Conservation (phyloP, 768 basidiomycete species). For the Cystofilobasidium bisporidii region DNA sequence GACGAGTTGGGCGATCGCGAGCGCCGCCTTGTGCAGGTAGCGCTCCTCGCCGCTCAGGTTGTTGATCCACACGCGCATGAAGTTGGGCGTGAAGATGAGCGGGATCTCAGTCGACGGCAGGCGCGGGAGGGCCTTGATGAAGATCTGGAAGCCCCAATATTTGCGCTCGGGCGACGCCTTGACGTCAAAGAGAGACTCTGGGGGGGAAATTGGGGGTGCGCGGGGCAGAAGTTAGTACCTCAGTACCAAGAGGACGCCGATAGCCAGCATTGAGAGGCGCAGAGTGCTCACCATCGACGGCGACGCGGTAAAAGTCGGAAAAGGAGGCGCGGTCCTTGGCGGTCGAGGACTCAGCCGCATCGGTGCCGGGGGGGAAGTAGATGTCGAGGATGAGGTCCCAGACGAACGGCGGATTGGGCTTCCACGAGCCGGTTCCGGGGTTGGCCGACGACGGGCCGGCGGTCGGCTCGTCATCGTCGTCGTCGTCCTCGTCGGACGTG, state of each 20-base stretch:
- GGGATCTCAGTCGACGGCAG: constrained; percentile 59
- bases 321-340: constrained; percentile 52
- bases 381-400: constrained; percentile 76
- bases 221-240: too few relatives aligned
- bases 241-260: too few relatives aligned
- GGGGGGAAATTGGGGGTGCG: not conserved
- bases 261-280: not conserved
- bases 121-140: constrained; percentile 65
- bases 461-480: constrained; percentile 44
- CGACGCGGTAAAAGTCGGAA: constrained; percentile 80
- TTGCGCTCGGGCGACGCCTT: constrained; percentile 79
- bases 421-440: constrained; percentile 52
- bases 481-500: constrained; percentile 49
- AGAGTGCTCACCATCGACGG: constrained; percentile 69
- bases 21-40: constrained; percentile 79
- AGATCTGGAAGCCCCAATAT: constrained; percentile 91
- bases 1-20: constrained; percentile 65
- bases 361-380: constrained; percentile 48
- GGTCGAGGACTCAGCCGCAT: constrained; percentile 40
- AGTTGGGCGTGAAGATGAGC: constrained; percentile 84
- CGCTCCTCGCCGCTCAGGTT: constrained; percentile 81
- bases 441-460: constrained; percentile 32
- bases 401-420: constrained; percentile 80
- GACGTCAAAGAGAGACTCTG: constrained; percentile 77
- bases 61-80: constrained; percentile 95